Evolutionary conservation across 768 basidiomycete genomes (phyloP).

Genomic region (Tylopilus plumbeoviolaceoides): DNA sequence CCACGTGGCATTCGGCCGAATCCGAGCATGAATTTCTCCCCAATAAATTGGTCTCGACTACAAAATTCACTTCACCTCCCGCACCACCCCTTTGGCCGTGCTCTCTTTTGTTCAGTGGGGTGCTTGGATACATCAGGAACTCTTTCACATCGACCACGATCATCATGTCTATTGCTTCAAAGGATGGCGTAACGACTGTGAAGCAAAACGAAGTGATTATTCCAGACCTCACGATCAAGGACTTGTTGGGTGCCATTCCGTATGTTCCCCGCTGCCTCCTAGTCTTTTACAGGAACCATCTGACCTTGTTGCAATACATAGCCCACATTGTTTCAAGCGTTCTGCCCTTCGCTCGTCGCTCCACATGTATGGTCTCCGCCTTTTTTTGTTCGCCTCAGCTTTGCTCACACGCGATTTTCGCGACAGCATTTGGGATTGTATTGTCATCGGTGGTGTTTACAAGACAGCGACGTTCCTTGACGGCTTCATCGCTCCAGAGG

Average conservation of each 20-base stretch:
- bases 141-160: constrained; percentile 10
- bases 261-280: constrained; percentile 35
- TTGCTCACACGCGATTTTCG: constrained; percentile 10
- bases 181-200: constrained; percentile 27
- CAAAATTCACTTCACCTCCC: background rate
- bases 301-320: constrained; percentile 24
- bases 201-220: constrained; percentile 64
- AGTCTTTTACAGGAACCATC: background rate
- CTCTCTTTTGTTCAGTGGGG: background rate
- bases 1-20: constrained; percentile 28
- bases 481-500: constrained; percentile 52
- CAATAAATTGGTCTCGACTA: constrained; percentile 24
- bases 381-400: background rate
- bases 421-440: constrained; percentile 66
- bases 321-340: constrained; percentile 86
- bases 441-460: constrained; percentile 65
- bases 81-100: background rate
- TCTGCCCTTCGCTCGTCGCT: constrained; percentile 74
- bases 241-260: constrained; percentile 81
- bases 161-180: constrained; percentile 17
- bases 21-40: constrained; percentile 19
- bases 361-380: constrained; percentile 58
- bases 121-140: constrained; percentile 5
- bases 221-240: constrained; percentile 85
- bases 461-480: constrained; percentile 65